Evolutionary conservation across 352 stramenopile species (phyloP).

Genomic region (Phytophthora constricta): DNA sequence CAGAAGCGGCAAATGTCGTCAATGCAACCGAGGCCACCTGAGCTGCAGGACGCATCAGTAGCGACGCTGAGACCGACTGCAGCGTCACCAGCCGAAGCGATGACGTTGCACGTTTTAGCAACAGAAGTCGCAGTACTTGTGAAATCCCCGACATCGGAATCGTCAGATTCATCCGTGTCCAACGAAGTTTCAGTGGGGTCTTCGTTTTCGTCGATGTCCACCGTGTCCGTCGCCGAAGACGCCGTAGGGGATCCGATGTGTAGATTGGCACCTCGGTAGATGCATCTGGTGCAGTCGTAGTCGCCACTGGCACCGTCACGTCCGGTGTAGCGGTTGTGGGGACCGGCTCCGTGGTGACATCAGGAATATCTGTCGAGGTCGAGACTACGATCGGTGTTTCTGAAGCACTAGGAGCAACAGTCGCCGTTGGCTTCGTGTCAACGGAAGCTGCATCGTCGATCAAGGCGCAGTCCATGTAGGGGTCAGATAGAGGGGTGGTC

Average conservation of each 20-base stretch:
- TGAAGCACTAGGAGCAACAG: not conserved
- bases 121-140: too few relatives aligned
- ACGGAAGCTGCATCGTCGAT: too few relatives aligned
- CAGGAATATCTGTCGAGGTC: too few relatives aligned
- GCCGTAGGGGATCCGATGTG: not conserved
- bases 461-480: constrained; percentile 31
- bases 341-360: too few relatives aligned
- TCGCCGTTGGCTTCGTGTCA: not conserved
- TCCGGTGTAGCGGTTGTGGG: too few relatives aligned
- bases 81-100: constrained; percentile 31
- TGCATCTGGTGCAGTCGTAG: not conserved
- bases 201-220: too few relatives aligned
- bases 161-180: too few relatives aligned
- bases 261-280: not conserved
- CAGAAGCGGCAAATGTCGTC: constrained; percentile 49
- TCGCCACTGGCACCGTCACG: too few relatives aligned
- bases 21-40: constrained; percentile 46
- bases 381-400: not conserved
- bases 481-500: constrained; percentile 24
- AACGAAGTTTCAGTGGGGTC: not conserved
- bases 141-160: too few relatives aligned
- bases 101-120: constrained; percentile 23
- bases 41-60: constrained; percentile 27
- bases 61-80: constrained; percentile 44
- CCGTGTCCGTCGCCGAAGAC: too few relatives aligned